Conservation (phyloP, 345 rosid species). For the Odontarrhena argentea region DNA sequence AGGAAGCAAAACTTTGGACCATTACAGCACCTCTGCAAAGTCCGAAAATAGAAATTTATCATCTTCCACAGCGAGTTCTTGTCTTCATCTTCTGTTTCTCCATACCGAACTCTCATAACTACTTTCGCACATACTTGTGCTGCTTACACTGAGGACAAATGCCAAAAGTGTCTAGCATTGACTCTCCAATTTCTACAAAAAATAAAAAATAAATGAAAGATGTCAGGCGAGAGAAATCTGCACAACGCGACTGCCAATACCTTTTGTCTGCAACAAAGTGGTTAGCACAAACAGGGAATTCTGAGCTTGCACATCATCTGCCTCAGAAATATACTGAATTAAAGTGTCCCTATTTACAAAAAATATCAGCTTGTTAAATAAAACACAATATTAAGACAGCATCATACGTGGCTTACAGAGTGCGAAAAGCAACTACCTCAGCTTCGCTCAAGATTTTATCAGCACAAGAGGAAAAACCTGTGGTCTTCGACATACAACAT, state of each 20-base stretch:
- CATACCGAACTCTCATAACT: neutral
- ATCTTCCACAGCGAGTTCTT: neutral
- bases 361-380: slow-evolving; percentile 12
- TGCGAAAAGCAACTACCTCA: slow-evolving; percentile 15
- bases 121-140: slow-evolving; percentile 48
- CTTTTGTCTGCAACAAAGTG: slow-evolving; percentile 93
- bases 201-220: slow-evolving; percentile 1
- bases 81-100: neutral
- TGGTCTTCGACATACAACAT: no score
- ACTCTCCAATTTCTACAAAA: slow-evolving; percentile 79
- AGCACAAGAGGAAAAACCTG: neutral
- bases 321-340: slow-evolving; percentile 64
- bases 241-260: slow-evolving; percentile 46
- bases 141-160: slow-evolving; percentile 96
- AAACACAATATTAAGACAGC: neutral
- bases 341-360: slow-evolving; percentile 66
- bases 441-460: slow-evolving; percentile 6
- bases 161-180: slow-evolving; percentile 96
- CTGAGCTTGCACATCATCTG: slow-evolving; percentile 73
- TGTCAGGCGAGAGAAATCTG: slow-evolving; percentile 12
- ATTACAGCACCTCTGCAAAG: neutral
- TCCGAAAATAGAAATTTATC: neutral
- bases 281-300: slow-evolving; percentile 86
- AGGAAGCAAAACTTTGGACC: neutral
- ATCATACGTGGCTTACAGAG: slow-evolving; percentile 1